These are phyloP conservation scores for Trichophyton benhamiae DNA, from an alignment of 2,329 filamentous ascomycete genomes.

Conservation along the genomic window DNA sequence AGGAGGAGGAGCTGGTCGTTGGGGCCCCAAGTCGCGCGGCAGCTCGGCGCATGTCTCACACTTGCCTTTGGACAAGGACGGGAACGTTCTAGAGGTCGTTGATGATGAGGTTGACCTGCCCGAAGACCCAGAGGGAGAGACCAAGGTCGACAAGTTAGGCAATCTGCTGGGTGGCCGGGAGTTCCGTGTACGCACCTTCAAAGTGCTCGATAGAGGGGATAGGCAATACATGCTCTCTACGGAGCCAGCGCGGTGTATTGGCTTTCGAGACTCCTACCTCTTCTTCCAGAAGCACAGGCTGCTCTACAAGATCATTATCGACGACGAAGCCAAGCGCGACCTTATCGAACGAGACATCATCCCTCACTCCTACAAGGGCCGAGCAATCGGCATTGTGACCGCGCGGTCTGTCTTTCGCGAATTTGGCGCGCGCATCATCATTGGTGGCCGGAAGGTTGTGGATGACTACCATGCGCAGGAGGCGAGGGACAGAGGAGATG, in stretches of 20 bases:
- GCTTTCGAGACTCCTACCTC: conserved; percentile 93
- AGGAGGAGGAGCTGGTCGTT: too few relatives aligned
- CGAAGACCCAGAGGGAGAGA: conserved; percentile 78
- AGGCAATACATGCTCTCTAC: conserved; percentile 97
- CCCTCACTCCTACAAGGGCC: conserved; percentile 95
- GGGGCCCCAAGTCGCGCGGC: conserved; percentile 49
- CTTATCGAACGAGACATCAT: conserved; percentile 93
- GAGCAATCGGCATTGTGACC: conserved; percentile 91
- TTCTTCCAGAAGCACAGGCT: conserved; percentile 98
- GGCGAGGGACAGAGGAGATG: conserved; percentile 60
- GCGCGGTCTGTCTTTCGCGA: conserved; percentile 94
- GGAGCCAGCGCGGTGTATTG: conserved; percentile 89
- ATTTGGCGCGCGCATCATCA: conserved; percentile 86
- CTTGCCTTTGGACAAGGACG: conserved; percentile 38
- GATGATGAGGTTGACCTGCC: conserved; percentile 90
- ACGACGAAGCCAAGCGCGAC: conserved; percentile 92
- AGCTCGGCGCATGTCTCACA: conserved; percentile 44
- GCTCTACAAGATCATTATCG: conserved; percentile 95
- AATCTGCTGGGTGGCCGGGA: conserved; percentile 72
- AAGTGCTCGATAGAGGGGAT: conserved; percentile 67
- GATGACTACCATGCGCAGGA: conserved; percentile 82
- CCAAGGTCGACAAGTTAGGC: conserved; percentile 84
- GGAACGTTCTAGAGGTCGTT: conserved; percentile 41
- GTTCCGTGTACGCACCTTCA: conserved; percentile 93
- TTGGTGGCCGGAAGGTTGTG: conserved; percentile 70